Evolutionary conservation across 225 moss, liverwort and hornwort species (phyloP).

Genomic region (Anthoceros angustus): DNA sequence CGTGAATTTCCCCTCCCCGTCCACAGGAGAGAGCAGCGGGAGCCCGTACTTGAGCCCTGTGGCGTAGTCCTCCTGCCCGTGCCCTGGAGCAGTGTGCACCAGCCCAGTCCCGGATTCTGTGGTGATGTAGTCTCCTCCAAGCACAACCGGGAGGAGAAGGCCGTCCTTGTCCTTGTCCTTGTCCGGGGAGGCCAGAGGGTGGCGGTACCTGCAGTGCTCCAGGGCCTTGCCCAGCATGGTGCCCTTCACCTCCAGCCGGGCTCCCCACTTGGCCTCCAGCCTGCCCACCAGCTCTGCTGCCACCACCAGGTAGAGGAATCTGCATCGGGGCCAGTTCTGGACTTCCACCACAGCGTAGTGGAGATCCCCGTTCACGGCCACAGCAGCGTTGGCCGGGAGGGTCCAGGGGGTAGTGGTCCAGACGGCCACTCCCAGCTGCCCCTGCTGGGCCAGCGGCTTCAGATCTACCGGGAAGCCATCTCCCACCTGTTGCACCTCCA

Average conservation of each 20-base stretch:
- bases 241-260: slow-evolving; percentile 56
- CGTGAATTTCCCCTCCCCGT: slow-evolving; percentile 86
- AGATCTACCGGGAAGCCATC: slow-evolving; percentile 60
- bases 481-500: slow-evolving; percentile 54
- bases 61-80: slow-evolving; percentile 90
- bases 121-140: slow-evolving; percentile 97
- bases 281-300: slow-evolving; percentile 66
- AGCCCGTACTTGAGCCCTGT: slow-evolving; percentile 87
- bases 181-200: too few relatives aligned
- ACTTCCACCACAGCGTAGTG: slow-evolving; percentile 79
- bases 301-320: slow-evolving; percentile 64
- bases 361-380: slow-evolving; percentile 75
- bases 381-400: slow-evolving; percentile 87
- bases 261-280: slow-evolving; percentile 68
- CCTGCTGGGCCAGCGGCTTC: slow-evolving; percentile 39
- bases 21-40: slow-evolving; percentile 83
- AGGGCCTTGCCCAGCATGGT: slow-evolving; percentile 71
- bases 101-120: slow-evolving; percentile 98
- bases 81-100: slow-evolving; percentile 97
- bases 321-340: too few relatives aligned
- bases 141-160: slow-evolving; percentile 72
- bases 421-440: slow-evolving; percentile 77
- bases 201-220: slow-evolving; percentile 80
- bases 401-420: slow-evolving; percentile 99
- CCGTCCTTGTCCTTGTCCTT: slow-evolving; percentile 55